These are phyloP conservation scores for Trichothecium sympodiale DNA, from an alignment of 2,329 filamentous ascomycete genomes.

Conservation along the genomic window DNA sequence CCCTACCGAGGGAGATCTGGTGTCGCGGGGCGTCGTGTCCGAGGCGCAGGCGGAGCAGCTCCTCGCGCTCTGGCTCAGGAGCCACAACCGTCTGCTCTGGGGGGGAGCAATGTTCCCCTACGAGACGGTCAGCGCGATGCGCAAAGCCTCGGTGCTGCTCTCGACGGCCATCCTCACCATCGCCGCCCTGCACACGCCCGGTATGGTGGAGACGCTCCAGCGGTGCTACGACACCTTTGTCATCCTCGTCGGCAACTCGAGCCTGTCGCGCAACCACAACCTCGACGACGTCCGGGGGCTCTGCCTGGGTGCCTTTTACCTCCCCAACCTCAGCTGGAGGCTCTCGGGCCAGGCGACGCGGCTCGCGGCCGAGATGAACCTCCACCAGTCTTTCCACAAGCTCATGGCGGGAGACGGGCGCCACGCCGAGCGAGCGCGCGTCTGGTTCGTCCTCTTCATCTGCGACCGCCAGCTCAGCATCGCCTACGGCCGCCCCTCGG, in stretches of 20 bases:
- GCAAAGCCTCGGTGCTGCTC: slow-evolving; percentile 43
- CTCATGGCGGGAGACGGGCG: slow-evolving; percentile 31
- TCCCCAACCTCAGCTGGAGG: slow-evolving; percentile 51
- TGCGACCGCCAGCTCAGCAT: slow-evolving; percentile 22
- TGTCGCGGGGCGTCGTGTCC: slow-evolving; percentile 33
- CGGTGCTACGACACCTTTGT: slow-evolving; percentile 46
- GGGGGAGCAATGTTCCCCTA: slow-evolving; percentile 39
- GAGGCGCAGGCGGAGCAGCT: slow-evolving; percentile 36
- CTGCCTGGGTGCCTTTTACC: slow-evolving; percentile 52
- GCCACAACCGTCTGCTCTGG: slow-evolving; percentile 35
- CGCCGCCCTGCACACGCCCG: slow-evolving; percentile 46
- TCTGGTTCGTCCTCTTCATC: slow-evolving; percentile 40
- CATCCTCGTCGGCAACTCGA: slow-evolving; percentile 41
- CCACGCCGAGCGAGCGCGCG: slow-evolving; percentile 40
- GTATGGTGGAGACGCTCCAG: slow-evolving; percentile 26
- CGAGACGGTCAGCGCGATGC: slow-evolving; percentile 34
- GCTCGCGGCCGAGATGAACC: slow-evolving; percentile 44
- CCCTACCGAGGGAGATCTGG: slow-evolving; percentile 27
- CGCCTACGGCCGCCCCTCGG: slow-evolving; percentile 18
- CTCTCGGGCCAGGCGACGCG: slow-evolving; percentile 46
- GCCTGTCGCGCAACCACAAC: slow-evolving; percentile 45
- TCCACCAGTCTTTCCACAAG: slow-evolving; percentile 41
- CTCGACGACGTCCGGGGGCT: slow-evolving; percentile 48
- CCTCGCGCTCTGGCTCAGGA: slow-evolving; percentile 16
- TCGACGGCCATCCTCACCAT: slow-evolving; percentile 47